These are phyloP conservation scores for Cercophora samala DNA, from an alignment of 495 filamentous ascomycete species.

Conservation along the genomic window DNA sequence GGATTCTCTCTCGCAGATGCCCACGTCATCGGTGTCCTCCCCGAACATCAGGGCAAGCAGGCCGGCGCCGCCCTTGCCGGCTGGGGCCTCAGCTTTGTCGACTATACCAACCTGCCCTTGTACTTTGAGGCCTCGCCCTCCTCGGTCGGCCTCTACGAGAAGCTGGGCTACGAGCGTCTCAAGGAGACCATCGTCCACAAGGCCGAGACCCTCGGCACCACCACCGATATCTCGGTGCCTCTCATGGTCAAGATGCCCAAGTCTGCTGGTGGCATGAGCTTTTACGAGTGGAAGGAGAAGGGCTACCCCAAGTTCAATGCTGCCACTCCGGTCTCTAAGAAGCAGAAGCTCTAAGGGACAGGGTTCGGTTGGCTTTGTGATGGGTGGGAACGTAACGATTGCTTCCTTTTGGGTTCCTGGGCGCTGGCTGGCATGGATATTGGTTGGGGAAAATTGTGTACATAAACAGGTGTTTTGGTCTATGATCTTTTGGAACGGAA, in stretches of 20 bases:
- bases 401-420: not conserved
- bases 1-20: conserved; percentile 18
- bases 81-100: conserved; percentile 43
- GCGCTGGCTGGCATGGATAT: not conserved
- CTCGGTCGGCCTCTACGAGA: conserved; percentile 27
- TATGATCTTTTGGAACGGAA: not conserved
- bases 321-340: not conserved
- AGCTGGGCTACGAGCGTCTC: conserved; percentile 30
- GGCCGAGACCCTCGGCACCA: conserved; percentile 27
- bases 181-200: conserved; percentile 34
- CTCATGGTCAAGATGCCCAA: conserved; percentile 33
- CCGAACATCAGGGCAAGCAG: conserved; percentile 40
- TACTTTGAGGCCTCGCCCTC: conserved; percentile 36
- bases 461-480: not conserved
- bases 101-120: conserved; percentile 38
- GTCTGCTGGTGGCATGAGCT: conserved; percentile 24
- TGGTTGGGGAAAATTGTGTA: not conserved
- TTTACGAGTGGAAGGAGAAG: conserved; percentile 30
- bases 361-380: not conserved
- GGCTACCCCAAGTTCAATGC: conserved; percentile 22
- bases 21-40: conserved; percentile 34
- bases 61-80: conserved; percentile 38
- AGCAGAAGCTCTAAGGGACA: conserved; percentile 7
- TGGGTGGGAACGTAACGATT: not conserved
- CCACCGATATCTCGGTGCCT: conserved; percentile 29